These are phyloP conservation scores for Klebsormidium nitens DNA, from an alignment of 139 green algal genomes.

Conservation along the genomic window DNA sequence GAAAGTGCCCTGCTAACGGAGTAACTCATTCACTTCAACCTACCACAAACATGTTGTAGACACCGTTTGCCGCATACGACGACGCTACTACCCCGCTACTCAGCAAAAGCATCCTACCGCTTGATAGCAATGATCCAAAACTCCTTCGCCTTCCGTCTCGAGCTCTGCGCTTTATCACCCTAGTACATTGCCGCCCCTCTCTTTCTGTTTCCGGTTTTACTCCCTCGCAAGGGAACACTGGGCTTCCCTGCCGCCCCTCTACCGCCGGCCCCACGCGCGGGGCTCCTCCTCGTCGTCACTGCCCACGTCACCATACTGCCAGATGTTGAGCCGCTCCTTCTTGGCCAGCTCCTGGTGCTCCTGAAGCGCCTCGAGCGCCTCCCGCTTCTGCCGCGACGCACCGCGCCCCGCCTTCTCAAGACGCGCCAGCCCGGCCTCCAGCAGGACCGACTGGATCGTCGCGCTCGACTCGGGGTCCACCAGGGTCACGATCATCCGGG, in stretches of 20 bases:
- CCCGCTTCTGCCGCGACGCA: background rate
- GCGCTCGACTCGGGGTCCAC: slow-evolving; percentile 4
- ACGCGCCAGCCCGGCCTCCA: slow-evolving; percentile 24
- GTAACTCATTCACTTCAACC: too few relatives aligned
- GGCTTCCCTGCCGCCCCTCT: background rate
- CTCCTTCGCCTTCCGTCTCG: too few relatives aligned
- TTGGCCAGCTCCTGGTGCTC: slow-evolving; percentile 61
- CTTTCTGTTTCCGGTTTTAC: too few relatives aligned
- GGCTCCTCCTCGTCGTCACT: slow-evolving; percentile 58
- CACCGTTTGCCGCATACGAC: too few relatives aligned
- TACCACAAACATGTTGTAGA: too few relatives aligned
- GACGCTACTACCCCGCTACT: too few relatives aligned
- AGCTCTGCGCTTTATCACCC: too few relatives aligned
- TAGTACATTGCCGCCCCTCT: too few relatives aligned
- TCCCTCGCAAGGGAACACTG: too few relatives aligned
- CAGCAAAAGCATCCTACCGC: too few relatives aligned
- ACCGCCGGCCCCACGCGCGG: background rate
- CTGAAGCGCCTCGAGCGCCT: slow-evolving; percentile 43
- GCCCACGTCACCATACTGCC: slow-evolving; percentile 75
- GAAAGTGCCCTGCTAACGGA: too few relatives aligned
- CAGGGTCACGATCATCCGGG: slow-evolving; percentile 28
- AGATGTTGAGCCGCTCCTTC: slow-evolving; percentile 64
- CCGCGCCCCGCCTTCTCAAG: slow-evolving; percentile 22
- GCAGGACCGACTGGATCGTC: background rate
- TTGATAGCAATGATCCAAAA: too few relatives aligned